Evolutionary conservation across 78 protist species (phyloP), one percentile per base, ranked within the genome.

Genomic region (Chrysochromulina tobinii): DNA sequence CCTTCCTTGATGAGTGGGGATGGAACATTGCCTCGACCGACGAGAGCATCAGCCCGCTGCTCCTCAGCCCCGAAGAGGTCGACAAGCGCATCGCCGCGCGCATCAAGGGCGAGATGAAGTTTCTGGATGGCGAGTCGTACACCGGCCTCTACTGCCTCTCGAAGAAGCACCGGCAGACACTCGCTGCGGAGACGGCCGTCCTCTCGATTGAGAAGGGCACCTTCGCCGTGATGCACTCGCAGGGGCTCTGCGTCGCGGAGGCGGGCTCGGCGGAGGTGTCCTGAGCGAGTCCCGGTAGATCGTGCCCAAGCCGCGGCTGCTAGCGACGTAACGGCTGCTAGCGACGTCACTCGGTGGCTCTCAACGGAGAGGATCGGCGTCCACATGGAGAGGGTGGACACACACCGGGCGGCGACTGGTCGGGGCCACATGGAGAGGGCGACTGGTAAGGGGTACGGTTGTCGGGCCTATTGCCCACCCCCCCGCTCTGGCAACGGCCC

Each of bases 1-100:
- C 91, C 25, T 93, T 93, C 90, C 51, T 58, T 11, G 86, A 89
- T 93, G 79, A 72, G 81, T 93, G 93, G 94, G 93, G 93, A 2
- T 93, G 66, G 69, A 8, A 61, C 91, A 90, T 93, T 17, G 93
- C 89, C 58, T 66, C 15, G 88, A 14, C 25, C 59, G 55, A 3
- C 9, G 88, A 18, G 38, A 48, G 2, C 54, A 8, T 38, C 51
- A 25, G 15, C 81, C 11, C 25, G 38, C 48, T 69, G n/a, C 21
- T 38, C n/a, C 38, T 68, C 11, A 68, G 51, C 21, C n/a, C 9
- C 17, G 75, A 6, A 18, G 18, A 54, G 86, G 57, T 81, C n/a
- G 66, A 57, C 50, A 85, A 7, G 53, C 50, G 61, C 50, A 67
- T 93, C 67, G 81, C 58, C 54, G 59, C 51, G 81, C 51, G 87